A percentile compares a stretch with the other conserved stretches of the same genome.
Conservation (phyloP, 208 protist species). For the Trypanosoma theileri region DNA sequence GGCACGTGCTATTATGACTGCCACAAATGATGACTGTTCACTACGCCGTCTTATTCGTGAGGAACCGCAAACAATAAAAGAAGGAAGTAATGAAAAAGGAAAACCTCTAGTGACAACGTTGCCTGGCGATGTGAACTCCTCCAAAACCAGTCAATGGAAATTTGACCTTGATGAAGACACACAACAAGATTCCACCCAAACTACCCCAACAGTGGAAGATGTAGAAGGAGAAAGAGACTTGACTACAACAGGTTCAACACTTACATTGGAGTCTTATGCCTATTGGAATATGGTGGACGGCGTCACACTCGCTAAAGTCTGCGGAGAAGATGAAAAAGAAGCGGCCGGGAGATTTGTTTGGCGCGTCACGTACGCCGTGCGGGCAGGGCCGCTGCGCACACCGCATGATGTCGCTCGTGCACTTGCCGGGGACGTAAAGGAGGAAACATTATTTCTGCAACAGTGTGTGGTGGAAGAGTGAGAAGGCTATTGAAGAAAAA, state of each 20-base stretch:
- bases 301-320: constrained; percentile 1
- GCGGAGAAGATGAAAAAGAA: background rate
- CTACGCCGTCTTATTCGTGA: constrained; percentile 39
- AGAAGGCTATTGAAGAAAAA: background rate
- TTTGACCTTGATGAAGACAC: constrained; percentile 68
- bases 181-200: background rate
- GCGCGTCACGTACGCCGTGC: constrained; percentile 63
- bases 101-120: too few relatives aligned
- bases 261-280: background rate
- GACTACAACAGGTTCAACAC: background rate
- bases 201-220: background rate
- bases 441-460: constrained; percentile 76
- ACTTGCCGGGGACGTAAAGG: constrained; percentile 52
- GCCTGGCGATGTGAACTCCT: too few relatives aligned
- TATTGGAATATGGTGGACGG: constrained; percentile 36
- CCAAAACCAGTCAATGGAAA: constrained; percentile 24
- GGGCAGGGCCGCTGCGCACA: constrained; percentile 49
- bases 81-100: constrained; percentile 7
- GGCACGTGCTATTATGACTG: constrained; percentile 41
- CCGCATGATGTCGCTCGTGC: constrained; percentile 52
- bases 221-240: background rate
- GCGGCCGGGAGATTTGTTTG: constrained; percentile 31
- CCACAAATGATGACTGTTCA: constrained; percentile 47
- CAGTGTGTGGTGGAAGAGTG: constrained; percentile 53
- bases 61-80: background rate